Conservation (phyloP, 805 yeast genomes). For the Kodamaea hsintzibuensis region DNA sequence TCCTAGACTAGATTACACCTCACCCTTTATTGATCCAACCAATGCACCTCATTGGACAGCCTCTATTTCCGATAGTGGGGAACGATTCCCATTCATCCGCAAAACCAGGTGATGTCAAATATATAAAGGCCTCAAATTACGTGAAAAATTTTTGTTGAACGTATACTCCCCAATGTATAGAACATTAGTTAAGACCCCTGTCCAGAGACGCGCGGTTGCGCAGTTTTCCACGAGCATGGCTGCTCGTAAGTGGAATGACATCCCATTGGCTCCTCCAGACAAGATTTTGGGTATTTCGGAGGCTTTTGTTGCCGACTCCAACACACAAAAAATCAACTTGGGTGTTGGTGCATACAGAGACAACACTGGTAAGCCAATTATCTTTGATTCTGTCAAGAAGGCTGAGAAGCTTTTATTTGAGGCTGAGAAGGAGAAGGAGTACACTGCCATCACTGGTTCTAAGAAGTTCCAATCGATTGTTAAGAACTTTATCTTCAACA, state of each 20-base stretch:
- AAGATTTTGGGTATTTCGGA: constrained; percentile 81
- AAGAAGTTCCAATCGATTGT: constrained; percentile 66
- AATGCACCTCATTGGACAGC: background rate
- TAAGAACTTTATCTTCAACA: constrained; percentile 68
- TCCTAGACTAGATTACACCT: background rate
- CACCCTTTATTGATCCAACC: background rate
- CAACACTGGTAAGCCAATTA: constrained; percentile 83
- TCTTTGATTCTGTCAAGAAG: constrained; percentile 70
- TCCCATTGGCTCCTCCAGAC: constrained; percentile 72
- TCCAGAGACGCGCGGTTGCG: constrained; percentile 5
- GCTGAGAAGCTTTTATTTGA: constrained; percentile 58
- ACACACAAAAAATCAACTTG: constrained; percentile 58
- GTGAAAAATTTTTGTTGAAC: background rate
- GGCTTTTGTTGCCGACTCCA: constrained; percentile 66
- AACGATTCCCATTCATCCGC: constrained; percentile 3
- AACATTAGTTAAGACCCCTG: constrained; percentile 5
- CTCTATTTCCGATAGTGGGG: constrained; percentile 4
- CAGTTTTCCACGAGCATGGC: constrained; percentile 9
- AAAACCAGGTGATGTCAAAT: constrained; percentile 1
- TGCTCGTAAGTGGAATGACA: constrained; percentile 22
- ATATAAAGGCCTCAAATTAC: constrained; percentile 2
- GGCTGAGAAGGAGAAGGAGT: constrained; percentile 70
- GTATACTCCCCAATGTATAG: constrained; percentile 7
- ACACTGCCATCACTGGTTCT: constrained; percentile 83
- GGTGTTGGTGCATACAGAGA: constrained; percentile 96